Evolutionary conservation across 208 protist genomes (phyloP).

Genomic region (Crithidia thermophila): DNA sequence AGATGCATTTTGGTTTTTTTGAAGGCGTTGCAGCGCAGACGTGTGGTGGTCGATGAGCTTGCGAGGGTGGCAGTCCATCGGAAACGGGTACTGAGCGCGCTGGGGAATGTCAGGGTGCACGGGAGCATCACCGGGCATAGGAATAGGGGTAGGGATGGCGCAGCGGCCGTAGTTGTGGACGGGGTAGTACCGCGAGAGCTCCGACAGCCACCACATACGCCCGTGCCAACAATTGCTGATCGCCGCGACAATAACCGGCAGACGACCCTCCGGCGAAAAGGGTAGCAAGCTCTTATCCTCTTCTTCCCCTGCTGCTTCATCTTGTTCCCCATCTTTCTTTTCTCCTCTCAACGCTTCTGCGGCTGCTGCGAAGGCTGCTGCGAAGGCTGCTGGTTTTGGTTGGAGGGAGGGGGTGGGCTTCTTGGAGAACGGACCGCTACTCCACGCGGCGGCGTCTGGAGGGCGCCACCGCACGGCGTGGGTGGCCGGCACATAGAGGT

Average conservation of each 20-base stretch:
- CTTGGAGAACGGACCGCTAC: too few relatives aligned
- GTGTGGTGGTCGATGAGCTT: too few relatives aligned
- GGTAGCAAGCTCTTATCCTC: too few relatives aligned
- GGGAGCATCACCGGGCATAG: slow-evolving; percentile 14
- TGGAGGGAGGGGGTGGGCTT: too few relatives aligned
- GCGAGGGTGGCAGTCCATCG: neutral
- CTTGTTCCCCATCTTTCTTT: too few relatives aligned
- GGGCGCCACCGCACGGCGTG: slow-evolving; percentile 6
- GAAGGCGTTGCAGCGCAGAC: neutral
- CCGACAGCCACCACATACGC: slow-evolving; percentile 26
- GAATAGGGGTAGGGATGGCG: slow-evolving; percentile 4
- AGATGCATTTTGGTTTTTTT: neutral
- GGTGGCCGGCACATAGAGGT: neutral
- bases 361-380: too few relatives aligned
- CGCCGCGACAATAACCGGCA: slow-evolving; percentile 31
- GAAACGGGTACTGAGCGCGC: neutral
- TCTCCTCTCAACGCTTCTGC: too few relatives aligned
- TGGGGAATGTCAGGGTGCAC: slow-evolving; percentile 19
- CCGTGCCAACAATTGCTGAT: slow-evolving; percentile 28
- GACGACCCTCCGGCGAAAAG: slow-evolving; percentile 5
- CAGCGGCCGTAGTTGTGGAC: slow-evolving; percentile 52
- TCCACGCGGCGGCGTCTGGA: neutral
- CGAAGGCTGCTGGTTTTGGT: too few relatives aligned
- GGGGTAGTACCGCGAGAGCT: slow-evolving; percentile 38
- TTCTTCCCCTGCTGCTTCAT: too few relatives aligned